Percentiles rank a stretch among this genome's conserved stretches.
These are phyloP conservation scores for Kondoa subrosea DNA, from an alignment of 768 basidiomycete species.

Conservation along the genomic window DNA sequence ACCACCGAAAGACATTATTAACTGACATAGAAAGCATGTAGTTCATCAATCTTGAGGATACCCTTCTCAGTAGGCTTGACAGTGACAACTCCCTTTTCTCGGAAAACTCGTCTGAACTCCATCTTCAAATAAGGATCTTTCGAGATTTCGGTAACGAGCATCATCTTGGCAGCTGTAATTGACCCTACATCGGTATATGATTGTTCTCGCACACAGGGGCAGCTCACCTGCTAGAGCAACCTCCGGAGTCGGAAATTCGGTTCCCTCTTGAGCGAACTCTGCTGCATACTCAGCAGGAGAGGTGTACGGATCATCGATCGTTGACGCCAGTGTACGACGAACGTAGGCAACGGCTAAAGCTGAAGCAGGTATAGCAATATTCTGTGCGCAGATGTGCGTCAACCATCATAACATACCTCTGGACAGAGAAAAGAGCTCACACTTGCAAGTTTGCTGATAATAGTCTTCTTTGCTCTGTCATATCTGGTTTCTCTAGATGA, in stretches of 20 bases:
- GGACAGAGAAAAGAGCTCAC: conserved; percentile 36
- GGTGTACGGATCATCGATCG: conserved; percentile 64
- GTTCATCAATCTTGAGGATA: conserved; percentile 37
- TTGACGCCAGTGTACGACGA: conserved; percentile 37
- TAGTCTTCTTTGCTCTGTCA: conserved; percentile 61
- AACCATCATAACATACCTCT: not conserved
- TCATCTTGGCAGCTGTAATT: conserved; percentile 38
- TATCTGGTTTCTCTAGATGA: conserved; percentile 72
- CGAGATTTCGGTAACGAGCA: conserved; percentile 74
- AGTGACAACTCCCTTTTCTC: conserved; percentile 53
- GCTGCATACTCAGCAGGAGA: conserved; percentile 68
- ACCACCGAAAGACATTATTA: not conserved
- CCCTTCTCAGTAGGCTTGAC: conserved; percentile 80
- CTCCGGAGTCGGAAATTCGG: conserved; percentile 8
- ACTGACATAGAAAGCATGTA: conserved; percentile 39
- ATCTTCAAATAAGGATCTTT: conserved; percentile 78
- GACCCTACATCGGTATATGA: not conserved
- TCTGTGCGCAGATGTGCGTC: conserved; percentile 36
- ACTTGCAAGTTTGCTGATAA: conserved; percentile 60
- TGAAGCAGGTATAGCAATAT: conserved; percentile 64
- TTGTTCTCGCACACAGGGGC: no score
- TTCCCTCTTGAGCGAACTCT: conserved; percentile 42
- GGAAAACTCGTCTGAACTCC: conserved; percentile 58
- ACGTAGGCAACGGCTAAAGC: conserved; percentile 71
- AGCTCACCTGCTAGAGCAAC: conserved; percentile 12